Evolutionary conservation across 768 basidiomycete species (phyloP).

Genomic region (Boletellus sp.): DNA sequence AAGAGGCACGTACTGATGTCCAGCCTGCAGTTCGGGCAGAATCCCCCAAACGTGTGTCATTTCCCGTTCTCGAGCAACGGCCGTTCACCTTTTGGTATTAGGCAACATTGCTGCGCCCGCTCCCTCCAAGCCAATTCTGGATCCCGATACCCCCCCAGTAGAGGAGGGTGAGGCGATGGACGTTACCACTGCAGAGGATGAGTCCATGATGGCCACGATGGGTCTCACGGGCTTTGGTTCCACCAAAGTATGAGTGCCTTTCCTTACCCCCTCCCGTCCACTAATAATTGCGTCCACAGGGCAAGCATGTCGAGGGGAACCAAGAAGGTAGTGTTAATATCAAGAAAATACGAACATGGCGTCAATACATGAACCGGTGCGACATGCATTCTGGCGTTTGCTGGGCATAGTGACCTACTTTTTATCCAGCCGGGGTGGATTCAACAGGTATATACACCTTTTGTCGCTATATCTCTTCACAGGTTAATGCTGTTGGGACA

Average conservation of each 20-base stretch:
- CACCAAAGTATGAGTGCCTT: constrained; percentile 63
- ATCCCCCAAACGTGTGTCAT: constrained; percentile 14
- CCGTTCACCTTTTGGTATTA: neutral
- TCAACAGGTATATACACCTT: constrained; percentile 58
- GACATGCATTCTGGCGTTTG: constrained; percentile 13
- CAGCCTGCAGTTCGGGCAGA: constrained; percentile 8
- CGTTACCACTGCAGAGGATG: constrained; percentile 62
- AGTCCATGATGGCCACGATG: constrained; percentile 87
- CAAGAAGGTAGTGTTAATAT: constrained; percentile 64
- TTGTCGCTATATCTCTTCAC: neutral
- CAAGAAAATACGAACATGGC: constrained; percentile 88
- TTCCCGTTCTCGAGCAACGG: neutral
- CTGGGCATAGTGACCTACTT: constrained; percentile 9
- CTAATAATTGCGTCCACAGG: constrained; percentile 40
- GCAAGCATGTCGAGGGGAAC: constrained; percentile 77
- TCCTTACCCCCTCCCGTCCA: neutral
- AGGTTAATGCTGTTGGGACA: constrained; percentile 32
- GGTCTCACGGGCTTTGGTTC: constrained; percentile 83
- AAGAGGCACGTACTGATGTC: constrained; percentile 16
- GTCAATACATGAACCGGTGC: constrained; percentile 97
- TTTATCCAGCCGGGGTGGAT: constrained; percentile 68
- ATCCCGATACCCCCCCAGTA: constrained; percentile 38
- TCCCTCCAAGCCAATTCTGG: constrained; percentile 34
- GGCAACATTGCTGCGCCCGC: constrained; percentile 7
- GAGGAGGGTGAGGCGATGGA: constrained; percentile 53